Base-by-base conservation (phyloP, 2,329 filamentous ascomycete species). In the Lojkania enalia region DNA sequence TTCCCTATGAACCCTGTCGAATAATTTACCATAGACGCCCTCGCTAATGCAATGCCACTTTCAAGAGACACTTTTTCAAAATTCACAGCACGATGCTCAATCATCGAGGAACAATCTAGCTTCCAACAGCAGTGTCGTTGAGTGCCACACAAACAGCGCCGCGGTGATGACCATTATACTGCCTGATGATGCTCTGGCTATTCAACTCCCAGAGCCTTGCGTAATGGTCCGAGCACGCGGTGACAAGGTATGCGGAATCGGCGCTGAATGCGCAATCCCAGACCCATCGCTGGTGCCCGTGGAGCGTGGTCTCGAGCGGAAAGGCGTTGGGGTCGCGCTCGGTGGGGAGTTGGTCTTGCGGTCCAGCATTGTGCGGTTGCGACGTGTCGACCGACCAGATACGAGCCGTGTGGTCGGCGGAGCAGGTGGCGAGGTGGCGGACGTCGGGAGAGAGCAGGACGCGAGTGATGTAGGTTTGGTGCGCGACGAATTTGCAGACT, bases 231-330 rank as follows among this genome's bases (percentile, higher is more conserved):
- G 87, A 92, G 67, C 90, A 96, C 4, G 91, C 90, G 0, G 91
- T 96, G 11, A 96, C 91, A 5, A 96, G 77, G 63, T 96, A 96
- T 0, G 91, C 91, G 23, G 86, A 91, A 67, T 96, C 91, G 19
- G 91, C 91, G 50, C 87, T 92, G 72, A 96, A 96, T 1, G 91
- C 91, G 63, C 91, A 96, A 69, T 96, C 91, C 91, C 91, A 96
- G 1, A 96, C 91, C 91, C 91, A 96, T 42, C 91, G 85, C 73
- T 96, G 91, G 71, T 96, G 91, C 42, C 88, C 89, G 16, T 87
- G 87, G 1, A 96, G 81, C 1, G 90, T 95, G 2, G 90, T 90
- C 71, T 96, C 88, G 15, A 95, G 81, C 7, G 86, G 87, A 57
- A 88, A 94, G 31, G 77, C 85, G 68, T 78, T 81, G 6, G 65